phyloP scores from a whole-genome alignment of 495 filamentous ascomycete genomes.

The Chaetomium tenue region DNA sequence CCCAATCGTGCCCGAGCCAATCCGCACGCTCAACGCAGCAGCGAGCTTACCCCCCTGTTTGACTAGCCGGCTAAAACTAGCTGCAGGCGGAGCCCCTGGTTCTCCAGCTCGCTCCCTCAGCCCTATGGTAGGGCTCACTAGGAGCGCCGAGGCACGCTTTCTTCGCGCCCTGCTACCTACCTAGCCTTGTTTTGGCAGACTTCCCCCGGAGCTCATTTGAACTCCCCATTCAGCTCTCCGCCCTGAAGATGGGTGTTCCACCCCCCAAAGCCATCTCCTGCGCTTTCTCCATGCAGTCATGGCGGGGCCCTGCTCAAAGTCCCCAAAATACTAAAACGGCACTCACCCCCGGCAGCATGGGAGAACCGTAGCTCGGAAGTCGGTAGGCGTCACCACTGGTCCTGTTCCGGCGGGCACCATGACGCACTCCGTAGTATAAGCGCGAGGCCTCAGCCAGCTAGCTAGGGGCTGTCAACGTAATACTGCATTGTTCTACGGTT shows the following conservation, averaged over 20 bases:
- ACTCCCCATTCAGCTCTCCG: background rate
- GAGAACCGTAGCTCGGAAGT: background rate
- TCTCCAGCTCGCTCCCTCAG: slow-evolving; percentile 14
- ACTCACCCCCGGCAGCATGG: background rate
- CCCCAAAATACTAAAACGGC: background rate
- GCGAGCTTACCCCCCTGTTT: background rate
- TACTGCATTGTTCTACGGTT: background rate
- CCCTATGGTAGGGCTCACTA: slow-evolving; percentile 19
- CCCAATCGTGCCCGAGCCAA: slow-evolving; percentile 13
- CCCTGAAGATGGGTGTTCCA: background rate
- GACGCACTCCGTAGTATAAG: background rate
- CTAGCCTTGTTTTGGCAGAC: background rate
- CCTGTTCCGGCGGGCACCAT: background rate
- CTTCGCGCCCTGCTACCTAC: background rate
- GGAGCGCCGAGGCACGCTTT: slow-evolving; percentile 4
- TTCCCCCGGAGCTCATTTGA: slow-evolving; percentile 6
- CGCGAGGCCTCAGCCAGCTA: slow-evolving; percentile 7
- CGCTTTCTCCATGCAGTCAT: slow-evolving; percentile 9
- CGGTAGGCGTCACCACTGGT: background rate
- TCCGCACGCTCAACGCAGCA: slow-evolving; percentile 2
- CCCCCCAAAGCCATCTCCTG: background rate
- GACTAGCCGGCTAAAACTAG: slow-evolving; percentile 11
- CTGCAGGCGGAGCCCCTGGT: slow-evolving; percentile 2
- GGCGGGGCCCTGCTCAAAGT: background rate
- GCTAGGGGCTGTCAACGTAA: background rate